Conservation (phyloP, 108 stramenopile genomes). For the Hondaea fermentalgiana region DNA sequence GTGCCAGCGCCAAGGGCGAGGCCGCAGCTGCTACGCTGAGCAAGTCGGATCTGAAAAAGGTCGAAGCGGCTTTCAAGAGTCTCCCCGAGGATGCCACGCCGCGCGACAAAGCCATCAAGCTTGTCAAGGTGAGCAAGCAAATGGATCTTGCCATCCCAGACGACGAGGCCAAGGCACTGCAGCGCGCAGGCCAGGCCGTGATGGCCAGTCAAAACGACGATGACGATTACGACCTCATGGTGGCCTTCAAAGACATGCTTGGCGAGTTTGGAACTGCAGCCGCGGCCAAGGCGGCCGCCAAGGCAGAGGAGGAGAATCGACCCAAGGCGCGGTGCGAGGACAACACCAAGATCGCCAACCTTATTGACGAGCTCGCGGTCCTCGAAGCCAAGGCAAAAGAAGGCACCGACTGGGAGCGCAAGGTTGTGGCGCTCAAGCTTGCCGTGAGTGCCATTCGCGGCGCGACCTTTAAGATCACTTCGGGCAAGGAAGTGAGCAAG, state of each 20-base stretch:
- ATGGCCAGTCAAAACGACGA: not conserved
- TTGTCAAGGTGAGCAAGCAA: not conserved
- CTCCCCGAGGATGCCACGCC: not conserved
- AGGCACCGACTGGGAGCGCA: not conserved
- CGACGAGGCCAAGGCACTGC: not conserved
- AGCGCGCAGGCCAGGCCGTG: not conserved
- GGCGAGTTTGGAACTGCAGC: not conserved
- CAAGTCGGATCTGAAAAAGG: not conserved
- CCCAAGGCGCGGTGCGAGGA: not conserved
- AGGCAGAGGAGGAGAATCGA: not conserved
- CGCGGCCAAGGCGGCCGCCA: not conserved
- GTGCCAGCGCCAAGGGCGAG: not conserved
- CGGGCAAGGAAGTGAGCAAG: not conserved
- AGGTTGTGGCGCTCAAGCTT: not conserved
- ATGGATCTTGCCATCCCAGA: not conserved
- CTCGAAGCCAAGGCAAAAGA: not conserved
- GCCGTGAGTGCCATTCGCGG: not conserved
- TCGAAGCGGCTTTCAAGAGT: not conserved
- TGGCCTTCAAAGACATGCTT: not conserved
- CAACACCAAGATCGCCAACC: not conserved
- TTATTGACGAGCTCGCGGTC: not conserved
- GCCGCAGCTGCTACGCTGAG: not conserved
- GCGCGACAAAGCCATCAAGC: not conserved
- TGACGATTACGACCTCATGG: not conserved
- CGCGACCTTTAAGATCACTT: not conserved